Base-by-base conservation (phyloP, 2,329 filamentous ascomycete genomes). In the Trichoderma brevicompactum region DNA sequence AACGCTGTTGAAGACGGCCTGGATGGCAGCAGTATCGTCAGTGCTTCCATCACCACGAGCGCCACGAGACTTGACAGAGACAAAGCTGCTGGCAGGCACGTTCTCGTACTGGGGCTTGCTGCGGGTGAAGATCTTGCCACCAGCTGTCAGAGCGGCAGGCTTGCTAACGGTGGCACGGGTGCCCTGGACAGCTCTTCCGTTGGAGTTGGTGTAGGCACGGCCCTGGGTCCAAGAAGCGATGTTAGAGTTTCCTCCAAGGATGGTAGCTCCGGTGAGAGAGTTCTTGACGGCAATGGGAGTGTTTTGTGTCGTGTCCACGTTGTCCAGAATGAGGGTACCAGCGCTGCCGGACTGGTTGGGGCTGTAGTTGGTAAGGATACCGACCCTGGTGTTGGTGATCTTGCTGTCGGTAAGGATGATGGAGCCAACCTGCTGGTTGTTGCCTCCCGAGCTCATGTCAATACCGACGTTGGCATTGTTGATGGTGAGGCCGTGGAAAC, bases 81-180 rank as follows among this genome's bases (percentile, higher is more conserved):
- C 79, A 74, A 99, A 97, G 40, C 85, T 85, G 66, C 82, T 84
- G n/a, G 83, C 85, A 3, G 87, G 78, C 2, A 92, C 78, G 48
- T 81, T 80, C 74, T 91, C 86, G 75, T 98, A 99, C 76, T 97
- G 92, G 13, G 95, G 95, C 84, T 95, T 96, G 76, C 88, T 90
- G 70, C 91, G 90, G 69, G 92, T 90, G 75, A 94, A 93, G 71
- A 97, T 82, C 43, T 85, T 88, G 69, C 91, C 92, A 28, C 74
- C 74, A 68, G 87, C 82, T 44, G 94, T 82, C 15, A 98, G 88
- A 28, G 77, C 80, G 12, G 81, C 77, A 7, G 93, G 91, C 79
- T 92, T 94, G 64, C 79, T 74, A 44, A 87, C 79, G 32, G 82
- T 79, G 10, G 69, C 69, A 70, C 87, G 81, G 7, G 82, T 71